These are phyloP conservation scores for Friedmanniomyces simplex DNA, from an alignment of 495 filamentous ascomycete genomes.

Conservation along the genomic window DNA sequence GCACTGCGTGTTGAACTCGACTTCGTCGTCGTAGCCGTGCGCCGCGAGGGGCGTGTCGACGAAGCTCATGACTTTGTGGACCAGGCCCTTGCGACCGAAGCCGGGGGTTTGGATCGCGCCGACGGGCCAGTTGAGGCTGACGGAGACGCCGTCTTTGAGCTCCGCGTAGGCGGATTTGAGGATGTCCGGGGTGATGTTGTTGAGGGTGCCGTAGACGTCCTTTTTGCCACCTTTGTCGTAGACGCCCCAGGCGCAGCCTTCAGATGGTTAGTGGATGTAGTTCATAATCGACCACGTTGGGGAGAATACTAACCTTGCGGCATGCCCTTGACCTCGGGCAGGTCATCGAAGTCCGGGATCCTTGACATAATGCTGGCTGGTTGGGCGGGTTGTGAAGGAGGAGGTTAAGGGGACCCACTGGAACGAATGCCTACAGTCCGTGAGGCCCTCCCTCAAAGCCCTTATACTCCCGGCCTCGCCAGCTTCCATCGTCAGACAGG, in stretches of 20 bases:
- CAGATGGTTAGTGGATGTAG: neutral
- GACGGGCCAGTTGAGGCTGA: slow-evolving; percentile 49
- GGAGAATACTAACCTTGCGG: slow-evolving; percentile 32
- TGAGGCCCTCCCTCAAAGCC: neutral
- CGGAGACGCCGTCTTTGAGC: slow-evolving; percentile 42
- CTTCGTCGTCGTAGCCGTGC: slow-evolving; percentile 36
- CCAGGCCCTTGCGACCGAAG: slow-evolving; percentile 42
- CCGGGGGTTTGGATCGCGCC: slow-evolving; percentile 38
- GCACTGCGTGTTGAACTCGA: slow-evolving; percentile 40
- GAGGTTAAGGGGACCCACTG: neutral
- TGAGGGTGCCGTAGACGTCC: slow-evolving; percentile 49
- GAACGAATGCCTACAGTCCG: neutral
- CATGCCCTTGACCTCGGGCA: slow-evolving; percentile 49
- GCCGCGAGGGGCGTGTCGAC: slow-evolving; percentile 25
- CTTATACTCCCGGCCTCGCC: neutral
- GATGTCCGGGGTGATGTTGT: slow-evolving; percentile 47
- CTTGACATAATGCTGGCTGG: slow-evolving; percentile 12
- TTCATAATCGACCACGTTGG: neutral
- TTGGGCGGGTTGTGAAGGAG: neutral
- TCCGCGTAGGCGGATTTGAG: slow-evolving; percentile 43
- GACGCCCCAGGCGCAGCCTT: slow-evolving; percentile 54
- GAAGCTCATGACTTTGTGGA: slow-evolving; percentile 42
- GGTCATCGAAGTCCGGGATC: slow-evolving; percentile 43
- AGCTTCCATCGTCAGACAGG: neutral
- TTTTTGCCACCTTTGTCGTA: slow-evolving; percentile 53